These are phyloP conservation scores for Galerina marginata DNA, from an alignment of 768 basidiomycete genomes.

Conservation along the genomic window DNA sequence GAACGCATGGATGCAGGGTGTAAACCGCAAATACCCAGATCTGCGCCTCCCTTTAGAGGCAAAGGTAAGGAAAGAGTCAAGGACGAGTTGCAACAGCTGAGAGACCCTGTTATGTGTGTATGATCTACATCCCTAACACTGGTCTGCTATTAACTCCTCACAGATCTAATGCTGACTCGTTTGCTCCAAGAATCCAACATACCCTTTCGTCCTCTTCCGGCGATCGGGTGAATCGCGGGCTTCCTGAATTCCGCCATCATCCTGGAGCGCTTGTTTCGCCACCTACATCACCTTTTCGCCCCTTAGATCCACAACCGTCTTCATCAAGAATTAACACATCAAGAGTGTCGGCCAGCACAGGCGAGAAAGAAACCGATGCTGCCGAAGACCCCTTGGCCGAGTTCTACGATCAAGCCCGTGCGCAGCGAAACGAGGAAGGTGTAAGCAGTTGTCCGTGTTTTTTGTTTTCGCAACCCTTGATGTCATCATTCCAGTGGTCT, in stretches of 20 bases:
- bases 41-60: constrained; percentile 17
- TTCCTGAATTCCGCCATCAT: background rate
- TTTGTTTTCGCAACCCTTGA: constrained; percentile 2
- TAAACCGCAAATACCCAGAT: constrained; percentile 19
- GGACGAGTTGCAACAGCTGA: background rate
- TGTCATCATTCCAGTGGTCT: constrained; percentile 33
- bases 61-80: constrained; percentile 34
- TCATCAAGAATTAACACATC: background rate
- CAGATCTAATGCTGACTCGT: background rate
- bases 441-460: constrained; percentile 32
- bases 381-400: constrained; percentile 63
- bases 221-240: background rate
- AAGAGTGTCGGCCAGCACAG: background rate
- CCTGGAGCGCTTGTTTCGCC: constrained; percentile 18
- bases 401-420: constrained; percentile 65
- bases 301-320: background rate
- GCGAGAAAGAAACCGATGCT: background rate
- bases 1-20: constrained; percentile 54
- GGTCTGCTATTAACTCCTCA: background rate
- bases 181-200: background rate
- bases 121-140: background rate
- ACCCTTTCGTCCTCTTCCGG: background rate
- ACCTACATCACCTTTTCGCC: constrained; percentile 15
- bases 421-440: constrained; percentile 40
- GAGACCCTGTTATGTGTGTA: constrained; percentile 1